Conservation (phyloP, 108 stramenopile genomes). For the Cyclotella choctawhatcheeana region DNA sequence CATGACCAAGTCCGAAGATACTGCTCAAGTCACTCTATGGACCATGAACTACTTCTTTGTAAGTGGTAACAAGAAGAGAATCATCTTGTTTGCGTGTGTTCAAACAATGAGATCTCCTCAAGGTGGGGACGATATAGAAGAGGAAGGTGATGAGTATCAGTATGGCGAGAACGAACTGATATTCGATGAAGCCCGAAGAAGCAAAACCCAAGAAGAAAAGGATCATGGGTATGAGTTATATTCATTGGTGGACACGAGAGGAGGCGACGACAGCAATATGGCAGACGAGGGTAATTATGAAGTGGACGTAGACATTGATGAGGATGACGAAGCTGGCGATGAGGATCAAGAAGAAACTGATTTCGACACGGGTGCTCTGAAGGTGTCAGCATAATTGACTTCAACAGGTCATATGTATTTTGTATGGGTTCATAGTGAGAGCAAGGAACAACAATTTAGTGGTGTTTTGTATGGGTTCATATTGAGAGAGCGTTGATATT, state of each 20-base stretch:
- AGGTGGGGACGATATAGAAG: constrained; percentile 41
- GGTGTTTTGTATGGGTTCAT: no score
- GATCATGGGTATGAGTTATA: constrained; percentile 13
- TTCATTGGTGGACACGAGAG: neutral
- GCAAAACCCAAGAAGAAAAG: constrained; percentile 28
- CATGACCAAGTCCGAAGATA: constrained; percentile 31
- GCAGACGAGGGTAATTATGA: constrained; percentile 27
- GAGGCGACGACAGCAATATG: constrained; percentile 35
- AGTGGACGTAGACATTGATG: constrained; percentile 10
- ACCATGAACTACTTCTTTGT: constrained; percentile 95
- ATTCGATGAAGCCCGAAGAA: constrained; percentile 47
- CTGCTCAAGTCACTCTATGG: constrained; percentile 71
- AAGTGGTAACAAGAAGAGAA: constrained; percentile 85
- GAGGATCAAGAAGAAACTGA: constrained; percentile 37
- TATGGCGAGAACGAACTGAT: constrained; percentile 50
- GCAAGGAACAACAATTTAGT: no score
- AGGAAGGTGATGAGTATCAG: constrained; percentile 48
- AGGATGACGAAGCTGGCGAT: constrained; percentile 30
- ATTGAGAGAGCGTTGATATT: no score
- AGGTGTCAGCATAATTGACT: no score
- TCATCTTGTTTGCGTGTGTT: constrained; percentile 89
- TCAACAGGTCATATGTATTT: no score
- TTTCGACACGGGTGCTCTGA: constrained; percentile 46
- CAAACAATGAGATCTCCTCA: constrained; percentile 63
- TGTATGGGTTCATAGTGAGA: no score